These are phyloP conservation scores for Aureobasidium namibiae DNA, from an alignment of 2,329 filamentous ascomycete species.

Conservation along the genomic window DNA sequence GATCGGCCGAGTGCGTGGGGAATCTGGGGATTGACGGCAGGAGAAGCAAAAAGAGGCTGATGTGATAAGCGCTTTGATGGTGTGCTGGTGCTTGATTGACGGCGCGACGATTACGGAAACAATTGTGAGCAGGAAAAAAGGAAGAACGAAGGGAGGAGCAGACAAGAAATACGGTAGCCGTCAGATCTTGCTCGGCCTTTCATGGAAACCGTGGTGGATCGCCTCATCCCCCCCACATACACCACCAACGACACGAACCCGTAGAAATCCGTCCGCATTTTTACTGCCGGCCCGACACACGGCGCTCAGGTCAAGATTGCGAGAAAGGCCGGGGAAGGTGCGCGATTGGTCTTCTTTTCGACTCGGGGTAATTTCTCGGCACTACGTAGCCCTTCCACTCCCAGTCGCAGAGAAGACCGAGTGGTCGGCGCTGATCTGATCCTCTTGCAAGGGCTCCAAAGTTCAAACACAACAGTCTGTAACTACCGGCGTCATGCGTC, in stretches of 20 bases:
- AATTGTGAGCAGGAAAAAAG: neutral
- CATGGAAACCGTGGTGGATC: neutral
- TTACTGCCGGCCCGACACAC: slow-evolving; percentile 2
- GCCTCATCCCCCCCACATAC: slow-evolving; percentile 8
- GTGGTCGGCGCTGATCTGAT: neutral
- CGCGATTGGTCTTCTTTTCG: neutral
- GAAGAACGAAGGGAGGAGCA: neutral
- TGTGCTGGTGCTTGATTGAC: neutral
- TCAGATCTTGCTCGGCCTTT: slow-evolving; percentile 5
- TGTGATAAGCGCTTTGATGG: neutral
- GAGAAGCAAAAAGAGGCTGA: slow-evolving; percentile 8
- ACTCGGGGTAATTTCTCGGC: slow-evolving; percentile 5
- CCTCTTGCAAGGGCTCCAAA: too few species aligned
- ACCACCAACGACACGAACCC: neutral
- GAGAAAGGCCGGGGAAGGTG: slow-evolving; percentile 9
- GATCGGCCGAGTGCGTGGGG: slow-evolving; percentile 3
- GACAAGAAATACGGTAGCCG: neutral
- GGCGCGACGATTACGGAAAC: neutral
- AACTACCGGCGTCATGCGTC: neutral
- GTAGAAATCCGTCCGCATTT: neutral
- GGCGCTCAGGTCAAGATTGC: too few species aligned
- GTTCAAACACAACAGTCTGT: neutral
- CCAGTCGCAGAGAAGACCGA: slow-evolving; percentile 9
- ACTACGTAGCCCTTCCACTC: neutral
- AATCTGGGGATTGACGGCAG: slow-evolving; percentile 7